Evolutionary conservation across 2,329 filamentous ascomycete genomes (phyloP).

Genomic region (Huntiella bhutanensis): DNA sequence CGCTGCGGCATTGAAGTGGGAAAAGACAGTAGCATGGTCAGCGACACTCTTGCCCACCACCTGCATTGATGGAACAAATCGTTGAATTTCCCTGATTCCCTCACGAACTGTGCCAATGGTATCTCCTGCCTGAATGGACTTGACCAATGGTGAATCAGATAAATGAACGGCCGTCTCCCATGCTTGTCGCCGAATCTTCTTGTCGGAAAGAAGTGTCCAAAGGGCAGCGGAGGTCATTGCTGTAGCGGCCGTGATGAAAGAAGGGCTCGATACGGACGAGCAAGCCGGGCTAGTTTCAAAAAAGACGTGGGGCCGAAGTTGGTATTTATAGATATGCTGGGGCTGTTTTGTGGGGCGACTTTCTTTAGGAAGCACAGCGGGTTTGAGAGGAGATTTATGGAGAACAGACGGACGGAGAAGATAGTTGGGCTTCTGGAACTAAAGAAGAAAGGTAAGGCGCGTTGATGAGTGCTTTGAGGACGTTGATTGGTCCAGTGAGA

Average conservation of each 20-base stretch:
- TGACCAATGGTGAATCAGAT: slow-evolving; percentile 10
- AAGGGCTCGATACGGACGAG: neutral
- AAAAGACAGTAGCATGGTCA: slow-evolving; percentile 18
- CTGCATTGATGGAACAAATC: slow-evolving; percentile 19
- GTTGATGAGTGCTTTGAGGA: too few species aligned
- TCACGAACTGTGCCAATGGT: slow-evolving; percentile 10
- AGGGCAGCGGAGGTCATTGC: slow-evolving; percentile 11
- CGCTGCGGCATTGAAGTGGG: slow-evolving; percentile 18
- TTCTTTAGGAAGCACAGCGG: too few species aligned
- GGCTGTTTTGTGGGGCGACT: too few species aligned
- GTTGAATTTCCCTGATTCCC: slow-evolving; percentile 10
- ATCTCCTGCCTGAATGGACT: slow-evolving; percentile 11
- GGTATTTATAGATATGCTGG: too few species aligned
- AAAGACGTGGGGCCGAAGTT: too few species aligned
- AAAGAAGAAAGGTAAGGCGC: too few species aligned
- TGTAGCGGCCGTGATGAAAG: slow-evolving; percentile 7
- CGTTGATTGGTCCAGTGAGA: too few species aligned
- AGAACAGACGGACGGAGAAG: too few species aligned
- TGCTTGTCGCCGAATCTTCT: slow-evolving; percentile 10
- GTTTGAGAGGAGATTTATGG: too few species aligned
- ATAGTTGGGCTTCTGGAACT: too few species aligned
- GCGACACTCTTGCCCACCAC: slow-evolving; percentile 19
- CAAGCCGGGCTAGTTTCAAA: neutral
- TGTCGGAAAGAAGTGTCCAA: slow-evolving; percentile 11
- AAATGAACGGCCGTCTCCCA: slow-evolving; percentile 10